phyloP scores from a whole-genome alignment of 2,329 filamentous ascomycete genomes.

The Cladophialophora carrionii region DNA sequence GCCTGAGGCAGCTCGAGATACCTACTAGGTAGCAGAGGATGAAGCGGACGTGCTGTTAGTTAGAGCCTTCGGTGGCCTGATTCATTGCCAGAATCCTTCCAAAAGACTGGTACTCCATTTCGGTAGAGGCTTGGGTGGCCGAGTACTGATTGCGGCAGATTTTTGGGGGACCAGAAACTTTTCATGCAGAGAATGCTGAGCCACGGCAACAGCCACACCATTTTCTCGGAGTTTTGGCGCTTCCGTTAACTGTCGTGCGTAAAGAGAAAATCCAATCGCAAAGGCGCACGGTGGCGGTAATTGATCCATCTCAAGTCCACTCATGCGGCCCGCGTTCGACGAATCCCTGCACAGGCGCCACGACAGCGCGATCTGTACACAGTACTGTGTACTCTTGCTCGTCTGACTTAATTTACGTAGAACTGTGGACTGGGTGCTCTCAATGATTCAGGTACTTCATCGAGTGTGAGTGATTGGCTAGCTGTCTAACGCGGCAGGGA shows the following conservation, averaged over 20 bases:
- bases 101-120: not conserved
- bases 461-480: not conserved
- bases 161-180: not conserved
- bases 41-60: not conserved
- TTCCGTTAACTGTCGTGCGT: not conserved
- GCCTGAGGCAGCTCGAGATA: not conserved
- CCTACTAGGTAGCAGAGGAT: not conserved
- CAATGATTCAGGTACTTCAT: not conserved
- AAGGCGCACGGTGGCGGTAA: not conserved
- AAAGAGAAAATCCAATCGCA: not conserved
- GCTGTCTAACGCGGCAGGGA: constrained; percentile 8
- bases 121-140: not conserved
- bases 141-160: not conserved
- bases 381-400: not conserved
- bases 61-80: not conserved
- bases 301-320: not conserved
- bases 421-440: too few relatives aligned
- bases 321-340: not conserved
- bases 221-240: not conserved
- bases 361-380: not conserved
- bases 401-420: not conserved
- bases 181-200: not conserved
- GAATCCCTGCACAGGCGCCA: constrained; percentile 1
- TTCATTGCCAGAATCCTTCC: not conserved
- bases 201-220: not conserved